A percentile compares a stretch with the other conserved stretches of the same genome.
phyloP scores from a whole-genome alignment of 805 yeast genomes.

The Kockiozyma suomiensis region DNA sequence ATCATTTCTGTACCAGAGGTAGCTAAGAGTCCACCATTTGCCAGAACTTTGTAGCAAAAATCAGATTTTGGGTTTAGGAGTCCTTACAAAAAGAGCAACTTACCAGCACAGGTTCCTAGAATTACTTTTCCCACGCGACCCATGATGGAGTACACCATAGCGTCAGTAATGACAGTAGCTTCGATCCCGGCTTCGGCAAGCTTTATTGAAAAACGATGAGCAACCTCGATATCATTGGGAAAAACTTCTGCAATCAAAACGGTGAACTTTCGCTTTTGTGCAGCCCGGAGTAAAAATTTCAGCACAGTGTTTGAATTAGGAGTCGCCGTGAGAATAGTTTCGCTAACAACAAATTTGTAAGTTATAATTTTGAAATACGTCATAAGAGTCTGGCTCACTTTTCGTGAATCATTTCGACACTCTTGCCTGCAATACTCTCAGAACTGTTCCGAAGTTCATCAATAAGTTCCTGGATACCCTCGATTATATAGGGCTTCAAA shows the following conservation, averaged over 20 bases:
- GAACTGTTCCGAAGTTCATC: slow-evolving; percentile 89
- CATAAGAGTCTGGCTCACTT: slow-evolving; percentile 48
- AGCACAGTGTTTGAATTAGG: slow-evolving; percentile 89
- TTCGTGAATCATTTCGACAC: slow-evolving; percentile 92
- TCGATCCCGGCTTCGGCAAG: slow-evolving; percentile 85
- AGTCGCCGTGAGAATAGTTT: slow-evolving; percentile 76
- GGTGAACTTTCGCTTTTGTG: slow-evolving; percentile 85
- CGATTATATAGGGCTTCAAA: slow-evolving; percentile 80
- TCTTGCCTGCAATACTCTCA: slow-evolving; percentile 88
- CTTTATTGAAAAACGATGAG: slow-evolving; percentile 77
- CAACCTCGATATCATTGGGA: slow-evolving; percentile 80
- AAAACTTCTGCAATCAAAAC: slow-evolving; percentile 89
- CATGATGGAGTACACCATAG: slow-evolving; percentile 93
- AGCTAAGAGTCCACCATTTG: slow-evolving; percentile 92
- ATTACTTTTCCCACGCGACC: slow-evolving; percentile 95
- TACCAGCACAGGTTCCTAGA: slow-evolving; percentile 80
- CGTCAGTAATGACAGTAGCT: slow-evolving; percentile 88
- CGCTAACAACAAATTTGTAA: slow-evolving; percentile 31
- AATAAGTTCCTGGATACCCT: slow-evolving; percentile 86
- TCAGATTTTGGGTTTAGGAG: no score
- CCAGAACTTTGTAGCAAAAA: slow-evolving; percentile 54
- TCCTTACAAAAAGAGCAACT: background rate
- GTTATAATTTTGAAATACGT: background rate
- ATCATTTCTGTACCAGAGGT: slow-evolving; percentile 90
- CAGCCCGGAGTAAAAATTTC: slow-evolving; percentile 81